Evolutionary conservation across 768 basidiomycete genomes (phyloP), one percentile per base, ranked within the genome.

Genomic region (Mycena venus): DNA sequence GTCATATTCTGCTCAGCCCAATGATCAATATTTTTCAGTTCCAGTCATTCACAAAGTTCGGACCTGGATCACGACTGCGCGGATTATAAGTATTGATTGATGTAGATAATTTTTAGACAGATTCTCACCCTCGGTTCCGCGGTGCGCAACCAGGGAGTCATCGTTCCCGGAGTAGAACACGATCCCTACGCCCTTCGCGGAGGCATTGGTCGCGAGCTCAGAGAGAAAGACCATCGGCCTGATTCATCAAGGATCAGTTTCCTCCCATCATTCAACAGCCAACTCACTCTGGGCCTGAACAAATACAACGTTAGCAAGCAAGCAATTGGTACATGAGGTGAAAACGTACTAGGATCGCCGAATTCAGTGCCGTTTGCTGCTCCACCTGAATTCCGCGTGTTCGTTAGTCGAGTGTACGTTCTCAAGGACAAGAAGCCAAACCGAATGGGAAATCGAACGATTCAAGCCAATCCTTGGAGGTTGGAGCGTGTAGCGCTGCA

Each of bases 401-500:
- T 25, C 11, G 1, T 14, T 17, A 15, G 17, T 25, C 34, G 21
- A 36, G 47, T 19, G 17, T 12, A 70, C 31, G 19, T 2, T 1
- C 14, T 15, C 12, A 19, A 21, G 14, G 47, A 36, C 9, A 12
- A 42, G 11, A 61, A 3, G 21, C 63, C 70, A 85, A 60, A 84
- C 82, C 75, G 82, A 88, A 27, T 79, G 69, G 78, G 84, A 86
- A 56, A 61, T 72, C 75, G 80, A 66, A 34, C 70, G 61, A 59
- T 0, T 21, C 4, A 0, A 47, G 74, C 88, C 89, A 90, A 62
- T 89, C 78, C 76, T 87, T 86, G 78, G 88, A 93, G 7, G 86
- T 89, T 2, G 93, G 93, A 2, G 93, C 93, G 80, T 95, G 93
- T 21, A 95, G 79, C 1, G 93, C 93, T 31, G 87, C 82, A 51